Percentiles rank a stretch among this genome's conserved stretches.
Evolutionary conservation across 2,329 filamentous ascomycete genomes (phyloP).

Genomic region (Coniochaeta sp.): DNA sequence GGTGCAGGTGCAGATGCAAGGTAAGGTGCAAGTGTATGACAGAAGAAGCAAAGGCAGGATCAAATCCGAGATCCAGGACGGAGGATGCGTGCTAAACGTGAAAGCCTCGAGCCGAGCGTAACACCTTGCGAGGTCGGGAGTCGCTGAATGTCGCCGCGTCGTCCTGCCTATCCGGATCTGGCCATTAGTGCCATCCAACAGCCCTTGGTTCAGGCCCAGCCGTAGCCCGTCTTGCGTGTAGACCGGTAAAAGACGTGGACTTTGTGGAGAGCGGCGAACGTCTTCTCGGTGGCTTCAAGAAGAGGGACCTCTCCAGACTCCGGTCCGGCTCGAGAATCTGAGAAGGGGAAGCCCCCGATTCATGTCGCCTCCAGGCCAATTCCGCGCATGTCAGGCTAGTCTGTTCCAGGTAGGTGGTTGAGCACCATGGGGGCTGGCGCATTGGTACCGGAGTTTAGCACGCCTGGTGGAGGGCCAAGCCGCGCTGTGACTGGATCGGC

Average conservation of each 20-base stretch:
- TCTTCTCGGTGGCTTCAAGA: background rate
- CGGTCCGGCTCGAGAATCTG: background rate
- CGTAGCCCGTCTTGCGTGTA: background rate
- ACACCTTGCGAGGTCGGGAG: background rate
- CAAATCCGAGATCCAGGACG: background rate
- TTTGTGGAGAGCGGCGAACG: background rate
- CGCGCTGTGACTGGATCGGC: slow-evolving; percentile 5
- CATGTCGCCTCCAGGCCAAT: slow-evolving; percentile 9
- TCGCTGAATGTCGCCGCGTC: background rate
- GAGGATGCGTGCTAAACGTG: background rate
- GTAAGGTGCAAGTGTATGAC: background rate
- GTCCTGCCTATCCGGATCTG: background rate
- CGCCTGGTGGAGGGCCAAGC: slow-evolving; percentile 1
- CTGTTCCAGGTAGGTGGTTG: slow-evolving; percentile 23
- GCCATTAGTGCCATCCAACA: background rate
- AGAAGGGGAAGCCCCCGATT: slow-evolving; percentile 1
- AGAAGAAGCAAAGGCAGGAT: background rate
- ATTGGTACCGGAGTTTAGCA: slow-evolving; percentile 2
- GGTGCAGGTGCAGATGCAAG: no score
- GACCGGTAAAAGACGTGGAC: background rate
- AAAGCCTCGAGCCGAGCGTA: background rate
- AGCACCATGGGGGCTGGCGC: background rate
- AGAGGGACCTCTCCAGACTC: background rate
- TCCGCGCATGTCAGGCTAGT: slow-evolving; percentile 18
- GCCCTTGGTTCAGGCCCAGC: background rate